These are phyloP conservation scores for Carex cristatella DNA, from an alignment of 176 grass and related monocot species.

Conservation along the genomic window DNA sequence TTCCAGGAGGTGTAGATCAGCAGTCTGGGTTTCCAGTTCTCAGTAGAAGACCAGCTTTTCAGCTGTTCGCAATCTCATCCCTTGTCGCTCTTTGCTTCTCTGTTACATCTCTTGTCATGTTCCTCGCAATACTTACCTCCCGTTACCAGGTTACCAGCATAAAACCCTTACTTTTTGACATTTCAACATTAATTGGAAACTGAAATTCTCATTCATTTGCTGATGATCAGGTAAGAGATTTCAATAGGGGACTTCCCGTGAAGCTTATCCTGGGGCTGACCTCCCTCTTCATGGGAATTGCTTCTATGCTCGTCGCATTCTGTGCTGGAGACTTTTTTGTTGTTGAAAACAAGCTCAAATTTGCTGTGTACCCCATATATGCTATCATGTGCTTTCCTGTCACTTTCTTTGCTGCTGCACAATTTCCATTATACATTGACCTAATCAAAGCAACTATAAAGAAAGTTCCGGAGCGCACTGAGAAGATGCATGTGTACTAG, in stretches of 20 bases:
- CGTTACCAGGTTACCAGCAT: neutral
- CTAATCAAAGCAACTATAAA: constrained; percentile 7
- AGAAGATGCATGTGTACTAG: neutral
- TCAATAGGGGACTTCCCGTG: neutral
- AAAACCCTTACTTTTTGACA: neutral
- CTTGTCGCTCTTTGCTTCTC: constrained; percentile 29
- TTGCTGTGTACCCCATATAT: constrained; percentile 2
- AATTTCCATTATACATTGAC: constrained; percentile 1
- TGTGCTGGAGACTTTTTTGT: constrained; percentile 16
- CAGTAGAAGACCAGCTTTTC: neutral
- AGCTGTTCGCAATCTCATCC: constrained; percentile 5
- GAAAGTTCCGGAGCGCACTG: constrained; percentile 1
- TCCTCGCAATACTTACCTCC: constrained; percentile 22
- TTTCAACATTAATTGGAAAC: neutral
- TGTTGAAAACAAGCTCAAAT: neutral
- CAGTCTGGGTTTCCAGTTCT: neutral
- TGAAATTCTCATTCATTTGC: neutral
- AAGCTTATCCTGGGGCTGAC: constrained; percentile 22
- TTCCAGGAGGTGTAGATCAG: neutral
- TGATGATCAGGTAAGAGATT: constrained; percentile 11
- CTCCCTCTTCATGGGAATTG: constrained; percentile 18
- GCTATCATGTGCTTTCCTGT: neutral
- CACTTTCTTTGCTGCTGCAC: neutral
- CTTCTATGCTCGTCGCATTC: constrained; percentile 9
- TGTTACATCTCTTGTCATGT: constrained; percentile 27